These are phyloP conservation scores for Scheffersomyces segobiensis DNA, from an alignment of 1,139 yeast genomes.

Conservation along the genomic window DNA sequence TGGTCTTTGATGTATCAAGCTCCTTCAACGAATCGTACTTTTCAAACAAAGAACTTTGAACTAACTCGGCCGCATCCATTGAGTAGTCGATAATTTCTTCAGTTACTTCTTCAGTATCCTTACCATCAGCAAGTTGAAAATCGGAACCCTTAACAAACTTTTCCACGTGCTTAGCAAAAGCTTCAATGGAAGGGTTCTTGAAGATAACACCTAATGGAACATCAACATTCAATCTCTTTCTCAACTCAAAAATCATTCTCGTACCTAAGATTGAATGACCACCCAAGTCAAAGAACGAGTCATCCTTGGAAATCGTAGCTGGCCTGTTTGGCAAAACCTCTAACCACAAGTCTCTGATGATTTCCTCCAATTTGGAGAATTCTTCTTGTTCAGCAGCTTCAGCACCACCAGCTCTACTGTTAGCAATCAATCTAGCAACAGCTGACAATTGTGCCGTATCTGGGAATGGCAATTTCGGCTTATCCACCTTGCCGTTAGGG, in stretches of 20 bases:
- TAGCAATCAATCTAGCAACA: slow-evolving; percentile 53
- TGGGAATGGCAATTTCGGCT: slow-evolving; percentile 96
- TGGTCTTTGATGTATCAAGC: slow-evolving; percentile 32
- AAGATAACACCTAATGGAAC: slow-evolving; percentile 89
- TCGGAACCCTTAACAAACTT: slow-evolving; percentile 49
- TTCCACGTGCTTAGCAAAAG: slow-evolving; percentile 74
- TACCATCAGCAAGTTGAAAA: slow-evolving; percentile 43
- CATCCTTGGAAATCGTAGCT: slow-evolving; percentile 69
- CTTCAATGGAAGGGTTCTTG: slow-evolving; percentile 80
- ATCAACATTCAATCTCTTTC: slow-evolving; percentile 75
- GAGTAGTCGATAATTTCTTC: slow-evolving; percentile 54
- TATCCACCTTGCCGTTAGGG: slow-evolving; percentile 98
- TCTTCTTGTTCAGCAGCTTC: slow-evolving; percentile 39
- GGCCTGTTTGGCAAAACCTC: slow-evolving; percentile 84
- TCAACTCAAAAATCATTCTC: slow-evolving; percentile 89
- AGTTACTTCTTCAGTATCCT: slow-evolving; percentile 19
- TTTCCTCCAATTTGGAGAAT: slow-evolving; percentile 64
- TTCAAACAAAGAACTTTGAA: slow-evolving; percentile 43
- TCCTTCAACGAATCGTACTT: slow-evolving; percentile 31
- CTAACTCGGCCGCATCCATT: slow-evolving; percentile 69
- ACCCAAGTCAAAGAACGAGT: slow-evolving; percentile 95
- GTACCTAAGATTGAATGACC: slow-evolving; percentile 98
- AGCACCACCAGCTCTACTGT: slow-evolving; percentile 24
- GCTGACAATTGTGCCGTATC: slow-evolving; percentile 79
- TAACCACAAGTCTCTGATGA: slow-evolving; percentile 81